Percentiles rank a stretch among this genome's conserved stretches.
Evolutionary conservation across 2,329 filamentous ascomycete genomes (phyloP).

Genomic region (Saccharata proteae): DNA sequence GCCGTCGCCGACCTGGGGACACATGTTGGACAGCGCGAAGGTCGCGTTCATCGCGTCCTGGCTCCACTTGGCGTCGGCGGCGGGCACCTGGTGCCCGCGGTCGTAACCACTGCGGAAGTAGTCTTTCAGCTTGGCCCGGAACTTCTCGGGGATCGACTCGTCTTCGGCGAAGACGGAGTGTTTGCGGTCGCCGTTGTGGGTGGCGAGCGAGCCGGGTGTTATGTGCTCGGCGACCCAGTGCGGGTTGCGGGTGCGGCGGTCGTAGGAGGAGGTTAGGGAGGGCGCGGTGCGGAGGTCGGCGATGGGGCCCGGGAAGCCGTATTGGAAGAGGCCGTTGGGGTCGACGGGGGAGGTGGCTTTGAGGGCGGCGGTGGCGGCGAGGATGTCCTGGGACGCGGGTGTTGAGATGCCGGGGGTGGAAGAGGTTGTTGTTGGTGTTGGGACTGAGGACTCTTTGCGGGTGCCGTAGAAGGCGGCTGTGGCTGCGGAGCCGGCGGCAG

Average conservation of each 20-base stretch:
- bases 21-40: conserved; percentile 92
- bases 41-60: conserved; percentile 92
- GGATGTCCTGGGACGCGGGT: conserved; percentile 14
- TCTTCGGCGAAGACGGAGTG: conserved; percentile 79
- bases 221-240: conserved; percentile 92
- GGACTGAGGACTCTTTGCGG: conserved; percentile 15
- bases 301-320: conserved; percentile 79
- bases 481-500: conserved; percentile 36
- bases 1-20: conserved; percentile 91
- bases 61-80: conserved; percentile 91
- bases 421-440: conserved; percentile 23
- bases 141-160: conserved; percentile 63
- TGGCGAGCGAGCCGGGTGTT: conserved; percentile 68
- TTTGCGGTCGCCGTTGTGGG: conserved; percentile 68
- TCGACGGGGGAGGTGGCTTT: conserved; percentile 29
- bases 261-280: conserved; percentile 76
- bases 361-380: conserved; percentile 15
- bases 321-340: conserved; percentile 40
- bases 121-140: conserved; percentile 82
- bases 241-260: conserved; percentile 82
- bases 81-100: conserved; percentile 91
- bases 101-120: conserved; percentile 94
- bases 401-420: conserved; percentile 18
- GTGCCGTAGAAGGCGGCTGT: conserved; percentile 34
- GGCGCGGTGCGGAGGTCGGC: conserved; percentile 66